A percentile compares a stretch with the other conserved stretches of the same genome.
Evolutionary conservation across 2,329 filamentous ascomycete species (phyloP).

Genomic region (Aureobasidium mangrovei): DNA sequence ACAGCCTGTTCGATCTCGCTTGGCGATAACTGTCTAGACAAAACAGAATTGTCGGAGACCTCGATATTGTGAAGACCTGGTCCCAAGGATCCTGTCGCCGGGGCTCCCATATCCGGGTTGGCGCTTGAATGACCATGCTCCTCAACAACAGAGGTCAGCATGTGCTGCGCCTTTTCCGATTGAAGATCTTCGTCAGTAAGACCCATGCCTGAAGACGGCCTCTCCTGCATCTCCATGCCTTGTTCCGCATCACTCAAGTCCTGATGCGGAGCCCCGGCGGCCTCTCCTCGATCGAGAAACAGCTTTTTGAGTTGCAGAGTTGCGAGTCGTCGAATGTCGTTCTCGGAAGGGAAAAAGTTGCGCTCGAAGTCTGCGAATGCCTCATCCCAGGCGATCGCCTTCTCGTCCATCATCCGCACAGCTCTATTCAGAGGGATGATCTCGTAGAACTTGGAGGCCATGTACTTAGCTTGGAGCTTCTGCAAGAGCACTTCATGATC

Average conservation of each 20-base stretch:
- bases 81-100: not conserved
- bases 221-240: slow-evolving; percentile 40
- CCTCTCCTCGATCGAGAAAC: slow-evolving; percentile 79
- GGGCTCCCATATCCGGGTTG: not conserved
- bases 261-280: slow-evolving; percentile 41
- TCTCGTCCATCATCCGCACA: slow-evolving; percentile 83
- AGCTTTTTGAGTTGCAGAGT: slow-evolving; percentile 90
- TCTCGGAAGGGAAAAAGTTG: slow-evolving; percentile 88
- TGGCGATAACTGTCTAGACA: slow-evolving; percentile 21
- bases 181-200: slow-evolving; percentile 38
- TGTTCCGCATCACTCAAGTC: slow-evolving; percentile 51
- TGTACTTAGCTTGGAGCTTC: slow-evolving; percentile 82
- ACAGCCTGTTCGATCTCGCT: slow-evolving; percentile 26
- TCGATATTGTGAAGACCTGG: slow-evolving; percentile 13
- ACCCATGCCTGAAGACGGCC: slow-evolving; percentile 26
- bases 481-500: slow-evolving; percentile 67
- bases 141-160: slow-evolving; percentile 56
- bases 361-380: slow-evolving; percentile 84
- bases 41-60: slow-evolving; percentile 17
- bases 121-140: slow-evolving; percentile 38
- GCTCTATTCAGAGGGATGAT: slow-evolving; percentile 87
- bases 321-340: slow-evolving; percentile 86
- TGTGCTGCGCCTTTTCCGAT: slow-evolving; percentile 54
- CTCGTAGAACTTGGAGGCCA: slow-evolving; percentile 92
- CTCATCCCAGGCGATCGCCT: slow-evolving; percentile 86